Base-by-base conservation (phyloP, 192 early-diverging fungal species). In the Coemansia sp. region DNA sequence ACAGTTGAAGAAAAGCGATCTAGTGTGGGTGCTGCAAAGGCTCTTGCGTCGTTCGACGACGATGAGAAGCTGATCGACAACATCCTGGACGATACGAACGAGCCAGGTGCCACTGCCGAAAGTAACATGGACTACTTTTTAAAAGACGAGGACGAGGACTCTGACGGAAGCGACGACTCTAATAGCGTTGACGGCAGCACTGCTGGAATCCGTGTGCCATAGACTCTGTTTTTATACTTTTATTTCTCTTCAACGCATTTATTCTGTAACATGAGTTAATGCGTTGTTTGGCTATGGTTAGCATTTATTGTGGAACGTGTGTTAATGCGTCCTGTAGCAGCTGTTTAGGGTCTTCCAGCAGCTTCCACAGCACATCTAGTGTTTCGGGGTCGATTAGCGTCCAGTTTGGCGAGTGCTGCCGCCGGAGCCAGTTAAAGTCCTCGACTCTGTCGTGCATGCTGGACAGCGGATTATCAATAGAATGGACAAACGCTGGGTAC, bases 361-460 rank as follows among this genome's bases (percentile, higher is more conserved):
- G 41, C 41, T 11, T 15, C 41, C 41, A 43, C 41, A 43, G 41
- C 41, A 43, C 41, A 43, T 11, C 10, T 43, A 15, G 12, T 43
- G 41, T 15, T 2, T 43, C 41, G 12, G 12, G 41, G 21, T 51
- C 61, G 2, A 35, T n/a, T 6, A 64, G 41, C 5, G 64, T 64
- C 93, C 93, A 94, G 73, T 94, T 87, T 14, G 93, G 93, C 29
- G 89, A 90, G 6, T 83, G 85, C 64, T 88, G 86, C 48, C 92
- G 83, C 43, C 79, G 84, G 23, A 95, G 73, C 94, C 94, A 97
- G 73, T 94, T 93, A 64, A 97, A 97, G 62, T 97, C 94, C 62
- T 97, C 90, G 12, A 95, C 89, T 17, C 72, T 63, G 56, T 83
- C 76, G 69, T 79, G 89, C 49, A 78, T 76, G 65, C 84, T 88